These are phyloP conservation scores for Cystobasidium tubakii DNA, from an alignment of 768 basidiomycete species.

Conservation along the genomic window DNA sequence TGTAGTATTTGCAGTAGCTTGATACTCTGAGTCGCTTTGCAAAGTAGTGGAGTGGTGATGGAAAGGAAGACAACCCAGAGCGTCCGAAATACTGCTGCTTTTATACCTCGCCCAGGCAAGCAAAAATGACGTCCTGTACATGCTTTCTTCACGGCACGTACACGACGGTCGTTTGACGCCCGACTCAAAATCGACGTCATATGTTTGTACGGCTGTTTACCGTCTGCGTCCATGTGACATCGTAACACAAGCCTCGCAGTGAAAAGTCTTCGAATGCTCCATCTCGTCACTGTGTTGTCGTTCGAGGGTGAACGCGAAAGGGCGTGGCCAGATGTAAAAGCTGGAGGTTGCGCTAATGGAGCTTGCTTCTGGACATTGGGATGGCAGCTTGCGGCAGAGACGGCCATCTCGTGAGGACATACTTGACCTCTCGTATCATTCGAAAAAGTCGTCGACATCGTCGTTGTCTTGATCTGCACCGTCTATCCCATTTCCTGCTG, in stretches of 20 bases:
- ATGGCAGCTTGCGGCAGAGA: too few relatives aligned
- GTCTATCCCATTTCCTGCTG: background rate
- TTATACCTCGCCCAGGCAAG: background rate
- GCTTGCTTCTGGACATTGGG: too few relatives aligned
- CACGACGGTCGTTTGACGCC: background rate
- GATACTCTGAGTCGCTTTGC: too few relatives aligned
- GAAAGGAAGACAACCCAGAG: background rate
- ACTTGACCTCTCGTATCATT: background rate
- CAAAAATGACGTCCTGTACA: background rate
- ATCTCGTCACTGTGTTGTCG: too few relatives aligned
- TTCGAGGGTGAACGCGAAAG: too few relatives aligned
- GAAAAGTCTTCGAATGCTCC: too few relatives aligned
- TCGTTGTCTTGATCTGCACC: background rate
- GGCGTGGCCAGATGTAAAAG: too few relatives aligned
- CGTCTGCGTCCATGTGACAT: background rate
- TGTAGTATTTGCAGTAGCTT: background rate
- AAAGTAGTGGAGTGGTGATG: background rate
- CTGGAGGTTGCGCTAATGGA: too few relatives aligned
- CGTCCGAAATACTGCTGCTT: background rate
- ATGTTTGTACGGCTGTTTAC: background rate
- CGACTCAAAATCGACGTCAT: background rate
- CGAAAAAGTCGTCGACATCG: constrained; percentile 29
- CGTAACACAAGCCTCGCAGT: background rate
- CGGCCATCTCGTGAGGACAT: too few relatives aligned
- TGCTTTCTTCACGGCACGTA: background rate